These are phyloP conservation scores for Sporothrix inflata DNA, from an alignment of 2,329 filamentous ascomycete species.

Conservation along the genomic window DNA sequence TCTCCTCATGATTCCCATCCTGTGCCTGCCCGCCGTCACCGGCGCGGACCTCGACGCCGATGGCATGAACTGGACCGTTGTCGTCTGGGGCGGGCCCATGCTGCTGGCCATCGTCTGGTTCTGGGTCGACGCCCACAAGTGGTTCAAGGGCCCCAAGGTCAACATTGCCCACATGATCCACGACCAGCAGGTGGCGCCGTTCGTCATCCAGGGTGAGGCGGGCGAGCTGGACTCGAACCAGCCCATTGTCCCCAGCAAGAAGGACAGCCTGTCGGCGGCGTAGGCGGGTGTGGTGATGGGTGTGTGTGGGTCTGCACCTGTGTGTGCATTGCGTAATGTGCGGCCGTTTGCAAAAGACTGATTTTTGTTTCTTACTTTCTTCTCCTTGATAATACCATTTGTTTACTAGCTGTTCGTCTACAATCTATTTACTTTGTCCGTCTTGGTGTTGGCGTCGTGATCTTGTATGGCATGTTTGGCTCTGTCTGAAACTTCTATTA, in stretches of 20 bases:
- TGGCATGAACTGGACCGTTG: constrained; percentile 70
- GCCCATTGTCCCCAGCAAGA: constrained; percentile 26
- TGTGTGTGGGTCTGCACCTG: too few relatives aligned
- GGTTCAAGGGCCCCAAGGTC: constrained; percentile 73
- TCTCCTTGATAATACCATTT: too few relatives aligned
- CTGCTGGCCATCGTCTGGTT: constrained; percentile 63
- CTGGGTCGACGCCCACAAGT: constrained; percentile 63
- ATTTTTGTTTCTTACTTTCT: too few relatives aligned
- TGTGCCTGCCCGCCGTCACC: constrained; percentile 64
- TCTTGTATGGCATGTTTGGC: too few relatives aligned
- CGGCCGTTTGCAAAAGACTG: too few relatives aligned
- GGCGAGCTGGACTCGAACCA: constrained; percentile 16
- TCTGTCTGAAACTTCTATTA: too few relatives aligned
- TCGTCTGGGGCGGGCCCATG: constrained; percentile 70
- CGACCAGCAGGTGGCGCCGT: constrained; percentile 24
- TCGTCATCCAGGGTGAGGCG: constrained; percentile 30
- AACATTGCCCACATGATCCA: constrained; percentile 54
- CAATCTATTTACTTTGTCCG: too few relatives aligned
- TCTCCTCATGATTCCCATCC: constrained; percentile 67
- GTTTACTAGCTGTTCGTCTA: too few relatives aligned
- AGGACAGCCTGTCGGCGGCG: constrained; percentile 18
- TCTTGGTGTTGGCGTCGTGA: too few relatives aligned
- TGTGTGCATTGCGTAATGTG: too few relatives aligned
- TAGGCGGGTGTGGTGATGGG: not conserved
- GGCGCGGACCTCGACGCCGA: constrained; percentile 55